A percentile compares a stretch with the other conserved stretches of the same genome.
These are phyloP conservation scores for Monsonia emarginata DNA, from an alignment of 441 rosid genomes.

Conservation along the genomic window DNA sequence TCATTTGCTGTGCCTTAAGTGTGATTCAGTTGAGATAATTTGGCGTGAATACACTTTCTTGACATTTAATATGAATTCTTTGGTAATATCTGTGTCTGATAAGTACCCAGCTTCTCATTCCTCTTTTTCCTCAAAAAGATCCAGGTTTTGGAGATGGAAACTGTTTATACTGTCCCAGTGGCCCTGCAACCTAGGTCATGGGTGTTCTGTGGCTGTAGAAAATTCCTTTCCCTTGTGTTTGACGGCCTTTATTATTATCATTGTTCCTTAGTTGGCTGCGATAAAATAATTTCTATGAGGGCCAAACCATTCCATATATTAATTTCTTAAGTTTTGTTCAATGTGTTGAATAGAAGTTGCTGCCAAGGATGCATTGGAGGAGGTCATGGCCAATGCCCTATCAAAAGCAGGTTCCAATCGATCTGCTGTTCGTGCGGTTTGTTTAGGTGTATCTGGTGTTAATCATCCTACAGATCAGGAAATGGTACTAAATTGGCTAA, in stretches of 20 bases:
- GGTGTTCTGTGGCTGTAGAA: not conserved
- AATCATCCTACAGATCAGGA: constrained; percentile 81
- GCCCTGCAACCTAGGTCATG: not conserved
- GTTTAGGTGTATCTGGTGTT: constrained; percentile 90
- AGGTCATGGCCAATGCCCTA: constrained; percentile 82
- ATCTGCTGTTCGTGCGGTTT: constrained; percentile 74
- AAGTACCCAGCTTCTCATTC: not conserved
- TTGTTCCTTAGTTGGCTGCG: not conserved
- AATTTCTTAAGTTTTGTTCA: not conserved
- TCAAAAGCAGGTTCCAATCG: constrained; percentile 50
- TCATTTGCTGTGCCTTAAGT: not conserved
- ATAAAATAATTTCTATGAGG: not conserved
- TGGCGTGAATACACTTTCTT: no score
- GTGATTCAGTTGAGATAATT: no score
- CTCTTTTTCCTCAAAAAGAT: not conserved
- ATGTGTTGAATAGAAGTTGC: constrained; percentile 43
- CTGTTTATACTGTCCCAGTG: not conserved
- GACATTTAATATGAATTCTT: no score
- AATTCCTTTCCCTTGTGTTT: not conserved
- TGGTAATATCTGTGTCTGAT: no score
- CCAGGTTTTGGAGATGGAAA: not conserved
- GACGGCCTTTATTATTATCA: not conserved
- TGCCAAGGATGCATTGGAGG: constrained; percentile 76
- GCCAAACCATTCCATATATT: not conserved
- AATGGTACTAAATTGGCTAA: constrained; percentile 68